phyloP scores from a whole-genome alignment of 2,329 filamentous ascomycete species.

The Sporothrix protearum region DNA sequence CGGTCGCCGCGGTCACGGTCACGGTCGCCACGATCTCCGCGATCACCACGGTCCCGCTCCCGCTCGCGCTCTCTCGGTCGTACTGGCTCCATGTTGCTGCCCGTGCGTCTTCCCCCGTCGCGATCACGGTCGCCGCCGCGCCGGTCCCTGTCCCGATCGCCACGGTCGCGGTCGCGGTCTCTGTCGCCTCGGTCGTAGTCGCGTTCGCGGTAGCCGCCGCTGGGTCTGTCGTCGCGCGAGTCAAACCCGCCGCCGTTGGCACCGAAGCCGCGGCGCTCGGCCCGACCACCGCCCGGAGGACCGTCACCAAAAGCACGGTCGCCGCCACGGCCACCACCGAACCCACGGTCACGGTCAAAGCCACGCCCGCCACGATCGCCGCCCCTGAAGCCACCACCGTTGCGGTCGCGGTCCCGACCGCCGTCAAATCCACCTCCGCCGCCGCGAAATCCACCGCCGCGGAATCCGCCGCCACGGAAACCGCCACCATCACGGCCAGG shows the following conservation, averaged over 20 bases:
- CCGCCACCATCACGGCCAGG: slow-evolving; percentile 44
- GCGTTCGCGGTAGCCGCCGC: slow-evolving; percentile 50
- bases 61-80: slow-evolving; percentile 23
- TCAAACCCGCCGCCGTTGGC: slow-evolving; percentile 47
- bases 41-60: slow-evolving; percentile 28
- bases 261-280: slow-evolving; percentile 44
- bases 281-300: slow-evolving; percentile 58
- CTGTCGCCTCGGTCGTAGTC: slow-evolving; percentile 33
- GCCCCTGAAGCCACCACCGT: slow-evolving; percentile 33
- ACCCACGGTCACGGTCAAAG: slow-evolving; percentile 42
- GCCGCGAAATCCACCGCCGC: slow-evolving; percentile 46
- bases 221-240: slow-evolving; percentile 45
- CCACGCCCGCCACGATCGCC: slow-evolving; percentile 32
- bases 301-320: slow-evolving; percentile 45
- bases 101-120: slow-evolving; percentile 39
- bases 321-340: slow-evolving; percentile 44
- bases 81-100: slow-evolving; percentile 33
- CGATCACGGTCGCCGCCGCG: slow-evolving; percentile 15
- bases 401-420: slow-evolving; percentile 44
- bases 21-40: slow-evolving; percentile 34
- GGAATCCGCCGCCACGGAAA: slow-evolving; percentile 49
- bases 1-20: slow-evolving; percentile 38
- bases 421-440: slow-evolving; percentile 38
- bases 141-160: slow-evolving; percentile 33
- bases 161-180: slow-evolving; percentile 33